Conservation (phyloP, 140 eudicot genomes). For the Bidens hawaiensis region DNA sequence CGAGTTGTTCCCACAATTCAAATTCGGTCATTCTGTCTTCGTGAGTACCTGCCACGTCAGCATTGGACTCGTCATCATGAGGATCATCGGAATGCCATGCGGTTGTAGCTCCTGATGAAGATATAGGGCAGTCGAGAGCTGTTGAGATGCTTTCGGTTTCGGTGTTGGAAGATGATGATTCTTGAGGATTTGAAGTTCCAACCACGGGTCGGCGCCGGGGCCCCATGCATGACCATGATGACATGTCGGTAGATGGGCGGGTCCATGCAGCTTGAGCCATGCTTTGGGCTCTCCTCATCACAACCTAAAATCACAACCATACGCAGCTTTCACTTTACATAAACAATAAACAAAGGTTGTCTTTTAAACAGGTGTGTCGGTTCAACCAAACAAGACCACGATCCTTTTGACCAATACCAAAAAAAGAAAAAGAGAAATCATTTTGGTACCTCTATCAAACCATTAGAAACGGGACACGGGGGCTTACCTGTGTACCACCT, state of each 20-base stretch:
- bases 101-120: slow-evolving; percentile 33
- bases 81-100: slow-evolving; percentile 33
- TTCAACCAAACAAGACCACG: background rate
- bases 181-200: slow-evolving; percentile 21
- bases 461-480: too few species aligned
- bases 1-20: slow-evolving; percentile 87
- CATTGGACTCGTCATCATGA: slow-evolving; percentile 22
- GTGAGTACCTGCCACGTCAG: slow-evolving; percentile 27
- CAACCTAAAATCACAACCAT: slow-evolving; percentile 52
- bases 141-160: slow-evolving; percentile 36
- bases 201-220: slow-evolving; percentile 63
- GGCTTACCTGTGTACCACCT: slow-evolving; percentile 78
- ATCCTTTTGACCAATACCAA: background rate
- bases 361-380: background rate
- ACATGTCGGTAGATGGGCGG: slow-evolving; percentile 54
- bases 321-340: background rate
- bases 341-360: too few species aligned
- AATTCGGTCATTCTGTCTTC: slow-evolving; percentile 78
- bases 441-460: background rate
- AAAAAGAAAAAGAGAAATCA: background rate
- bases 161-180: slow-evolving; percentile 28
- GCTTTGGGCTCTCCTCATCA: slow-evolving; percentile 93
- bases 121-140: slow-evolving; percentile 48
- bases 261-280: slow-evolving; percentile 96
- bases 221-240: slow-evolving; percentile 95